phyloP scores from a whole-genome alignment of 2,329 filamentous ascomycete species.

The Didymella exigua region DNA sequence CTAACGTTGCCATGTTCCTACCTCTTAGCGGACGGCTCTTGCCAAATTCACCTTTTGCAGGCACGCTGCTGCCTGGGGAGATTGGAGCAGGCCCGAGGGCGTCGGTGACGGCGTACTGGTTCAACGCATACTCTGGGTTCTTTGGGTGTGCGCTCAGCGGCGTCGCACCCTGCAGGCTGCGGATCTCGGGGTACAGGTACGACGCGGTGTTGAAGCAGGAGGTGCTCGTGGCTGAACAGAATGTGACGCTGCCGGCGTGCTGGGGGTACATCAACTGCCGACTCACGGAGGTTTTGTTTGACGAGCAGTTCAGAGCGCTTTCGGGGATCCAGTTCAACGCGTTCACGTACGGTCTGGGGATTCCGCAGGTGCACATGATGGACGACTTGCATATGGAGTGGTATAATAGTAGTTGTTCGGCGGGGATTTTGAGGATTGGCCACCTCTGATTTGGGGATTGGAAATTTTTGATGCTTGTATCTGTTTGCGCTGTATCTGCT shows the following conservation, averaged over 20 bases:
- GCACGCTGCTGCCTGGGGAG: constrained; percentile 51
- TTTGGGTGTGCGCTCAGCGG: constrained; percentile 56
- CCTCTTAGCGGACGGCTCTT: constrained; percentile 40
- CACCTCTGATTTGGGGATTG: constrained; percentile 38
- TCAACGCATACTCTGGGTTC: constrained; percentile 55
- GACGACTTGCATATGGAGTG: constrained; percentile 57
- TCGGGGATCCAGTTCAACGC: constrained; percentile 58
- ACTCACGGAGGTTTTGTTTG: constrained; percentile 53
- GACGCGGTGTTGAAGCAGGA: constrained; percentile 44
- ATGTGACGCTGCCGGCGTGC: constrained; percentile 53
- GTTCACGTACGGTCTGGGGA: constrained; percentile 46
- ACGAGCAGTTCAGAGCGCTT: constrained; percentile 47
- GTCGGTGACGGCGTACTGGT: constrained; percentile 55
- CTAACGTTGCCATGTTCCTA: constrained; percentile 56
- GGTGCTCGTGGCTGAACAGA: constrained; percentile 43
- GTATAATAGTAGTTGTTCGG: constrained; percentile 57
- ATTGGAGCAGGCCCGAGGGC: constrained; percentile 55
- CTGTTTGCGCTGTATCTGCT: too few relatives aligned
- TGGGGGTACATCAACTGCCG: constrained; percentile 49
- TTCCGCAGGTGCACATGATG: constrained; percentile 54
- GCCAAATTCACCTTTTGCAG: constrained; percentile 38
- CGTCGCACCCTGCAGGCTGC: constrained; percentile 49
- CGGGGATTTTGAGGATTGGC: constrained; percentile 48
- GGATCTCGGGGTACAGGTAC: constrained; percentile 55
- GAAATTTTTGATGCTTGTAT: too few relatives aligned